A percentile compares a stretch with the other conserved stretches of the same genome.
Evolutionary conservation across 2,329 filamentous ascomycete species (phyloP).

Genomic region (Phaeophleospora eucalypticola): DNA sequence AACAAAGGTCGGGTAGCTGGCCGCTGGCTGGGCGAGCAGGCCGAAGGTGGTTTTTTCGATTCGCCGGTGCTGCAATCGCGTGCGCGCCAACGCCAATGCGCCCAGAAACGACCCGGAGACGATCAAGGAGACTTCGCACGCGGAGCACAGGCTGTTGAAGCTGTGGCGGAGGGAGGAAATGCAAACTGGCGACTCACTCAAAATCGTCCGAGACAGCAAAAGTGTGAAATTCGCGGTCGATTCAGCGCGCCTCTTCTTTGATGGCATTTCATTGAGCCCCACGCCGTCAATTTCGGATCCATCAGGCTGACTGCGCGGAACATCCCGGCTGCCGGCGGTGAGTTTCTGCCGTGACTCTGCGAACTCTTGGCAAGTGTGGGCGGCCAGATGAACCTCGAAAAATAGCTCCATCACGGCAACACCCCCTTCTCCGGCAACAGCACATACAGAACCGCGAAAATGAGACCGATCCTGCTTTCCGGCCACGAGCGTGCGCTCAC

Average conservation of each 20-base stretch:
- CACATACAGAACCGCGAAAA: conserved; percentile 48
- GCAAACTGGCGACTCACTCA: background rate
- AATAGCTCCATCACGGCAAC: too few relatives aligned
- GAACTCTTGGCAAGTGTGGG: too few relatives aligned
- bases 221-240: too few relatives aligned
- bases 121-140: background rate
- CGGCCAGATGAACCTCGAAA: too few relatives aligned
- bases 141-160: conserved; percentile 5
- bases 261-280: background rate
- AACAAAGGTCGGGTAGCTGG: too few relatives aligned
- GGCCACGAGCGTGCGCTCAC: conserved; percentile 62
- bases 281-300: too few relatives aligned
- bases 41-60: too few relatives aligned
- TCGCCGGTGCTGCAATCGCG: background rate
- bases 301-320: too few relatives aligned
- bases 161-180: background rate
- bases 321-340: too few relatives aligned
- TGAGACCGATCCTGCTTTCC: conserved; percentile 94
- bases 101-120: background rate
- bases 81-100: background rate
- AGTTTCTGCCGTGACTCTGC: too few relatives aligned
- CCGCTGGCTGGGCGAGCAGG: too few relatives aligned
- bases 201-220: background rate
- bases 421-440: background rate
- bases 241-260: background rate